Evolutionary conservation across 2,329 filamentous ascomycete species (phyloP).

Genomic region (Phialocephala subalpina): DNA sequence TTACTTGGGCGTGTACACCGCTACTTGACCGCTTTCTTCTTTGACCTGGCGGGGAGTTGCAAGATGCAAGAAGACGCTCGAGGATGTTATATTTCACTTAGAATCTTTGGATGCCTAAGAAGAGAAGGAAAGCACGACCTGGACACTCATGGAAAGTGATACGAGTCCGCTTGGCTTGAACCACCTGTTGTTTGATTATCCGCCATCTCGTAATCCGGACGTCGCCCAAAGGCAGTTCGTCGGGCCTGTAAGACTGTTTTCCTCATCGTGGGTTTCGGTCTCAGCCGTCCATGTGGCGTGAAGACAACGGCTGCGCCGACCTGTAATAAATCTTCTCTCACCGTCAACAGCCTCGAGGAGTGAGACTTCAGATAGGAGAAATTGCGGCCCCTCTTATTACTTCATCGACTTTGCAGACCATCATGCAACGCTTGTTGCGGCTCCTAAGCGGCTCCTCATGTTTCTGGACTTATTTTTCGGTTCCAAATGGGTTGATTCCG

Average conservation of each 20-base stretch:
- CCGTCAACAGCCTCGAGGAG: neutral
- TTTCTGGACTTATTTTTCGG: neutral
- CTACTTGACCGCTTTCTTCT: neutral
- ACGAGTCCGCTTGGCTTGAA: constrained; percentile 1
- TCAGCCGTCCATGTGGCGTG: constrained; percentile 5
- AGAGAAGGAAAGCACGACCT: neutral
- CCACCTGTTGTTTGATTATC: constrained; percentile 3
- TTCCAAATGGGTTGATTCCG: constrained; percentile 7
- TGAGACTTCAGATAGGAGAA: neutral
- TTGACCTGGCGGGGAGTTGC: neutral
- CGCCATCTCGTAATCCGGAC: neutral
- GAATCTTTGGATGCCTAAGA: neutral
- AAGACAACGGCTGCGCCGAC: constrained; percentile 6
- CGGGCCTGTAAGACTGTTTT: neutral
- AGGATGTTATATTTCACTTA: neutral
- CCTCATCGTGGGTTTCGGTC: constrained; percentile 2
- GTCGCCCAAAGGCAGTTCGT: constrained; percentile 5
- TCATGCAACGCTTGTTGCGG: neutral
- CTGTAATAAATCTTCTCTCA: neutral
- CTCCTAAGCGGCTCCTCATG: neutral
- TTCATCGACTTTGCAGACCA: neutral
- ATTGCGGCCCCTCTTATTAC: neutral
- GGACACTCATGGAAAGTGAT: neutral
- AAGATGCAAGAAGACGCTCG: neutral
- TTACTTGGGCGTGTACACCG: neutral